Evolutionary conservation across 202 grass and related monocot species (phyloP).

Genomic region (Panicum virgatum): DNA sequence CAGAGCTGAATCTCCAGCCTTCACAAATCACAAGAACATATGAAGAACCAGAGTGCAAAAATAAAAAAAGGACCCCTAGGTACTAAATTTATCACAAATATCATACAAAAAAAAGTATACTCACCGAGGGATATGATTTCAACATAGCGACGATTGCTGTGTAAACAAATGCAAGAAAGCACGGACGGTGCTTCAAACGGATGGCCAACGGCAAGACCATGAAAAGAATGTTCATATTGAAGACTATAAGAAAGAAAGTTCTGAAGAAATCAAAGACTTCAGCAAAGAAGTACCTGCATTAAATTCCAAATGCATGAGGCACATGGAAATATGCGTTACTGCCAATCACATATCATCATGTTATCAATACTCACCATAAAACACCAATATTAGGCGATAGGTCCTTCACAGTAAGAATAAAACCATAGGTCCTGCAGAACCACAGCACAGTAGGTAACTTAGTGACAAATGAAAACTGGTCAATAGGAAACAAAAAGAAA

Average conservation of each 20-base stretch:
- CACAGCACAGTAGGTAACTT: constrained; percentile 23
- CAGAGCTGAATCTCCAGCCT: constrained; percentile 89
- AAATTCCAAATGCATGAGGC: constrained; percentile 30
- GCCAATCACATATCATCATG: background rate
- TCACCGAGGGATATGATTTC: constrained; percentile 96
- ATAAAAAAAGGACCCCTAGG: background rate
- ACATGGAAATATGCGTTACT: constrained; percentile 27
- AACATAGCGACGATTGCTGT: constrained; percentile 67
- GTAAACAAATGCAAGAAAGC: constrained; percentile 95
- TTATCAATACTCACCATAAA: constrained; percentile 68
- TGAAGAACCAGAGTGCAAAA: background rate
- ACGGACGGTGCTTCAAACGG: constrained; percentile 79
- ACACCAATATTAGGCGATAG: constrained; percentile 95
- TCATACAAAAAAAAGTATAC: constrained; percentile 37
- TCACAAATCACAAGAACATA: constrained; percentile 28
- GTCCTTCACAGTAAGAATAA: constrained; percentile 88
- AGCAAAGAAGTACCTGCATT: constrained; percentile 98
- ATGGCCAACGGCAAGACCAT: constrained; percentile 89
- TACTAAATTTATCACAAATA: background rate
- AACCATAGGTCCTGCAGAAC: constrained; percentile 88
- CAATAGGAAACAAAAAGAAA: background rate
- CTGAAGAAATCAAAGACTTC: constrained; percentile 97
- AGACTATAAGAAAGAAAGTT: constrained; percentile 92
- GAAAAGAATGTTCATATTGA: constrained; percentile 94
- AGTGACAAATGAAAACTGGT: constrained; percentile 31